phyloP scores from a whole-genome alignment of 2,329 filamentous ascomycete species.

The Calonectria crousiana region DNA sequence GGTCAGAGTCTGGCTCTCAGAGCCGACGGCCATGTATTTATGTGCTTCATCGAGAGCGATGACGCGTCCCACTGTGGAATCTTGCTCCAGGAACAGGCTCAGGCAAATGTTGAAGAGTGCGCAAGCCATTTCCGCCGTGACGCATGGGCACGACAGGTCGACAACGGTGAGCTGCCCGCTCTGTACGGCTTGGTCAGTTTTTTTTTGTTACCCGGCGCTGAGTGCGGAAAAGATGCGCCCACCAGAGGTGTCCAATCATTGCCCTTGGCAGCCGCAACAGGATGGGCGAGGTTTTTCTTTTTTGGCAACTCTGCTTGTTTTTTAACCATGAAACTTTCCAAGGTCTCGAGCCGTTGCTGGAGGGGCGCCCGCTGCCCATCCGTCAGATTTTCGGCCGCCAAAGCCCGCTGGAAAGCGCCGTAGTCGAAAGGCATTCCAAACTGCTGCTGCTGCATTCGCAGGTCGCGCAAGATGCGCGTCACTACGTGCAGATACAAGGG shows the following conservation, averaged over 20 bases:
- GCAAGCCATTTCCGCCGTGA: slow-evolving; percentile 76
- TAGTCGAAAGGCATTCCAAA: slow-evolving; percentile 61
- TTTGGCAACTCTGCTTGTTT: slow-evolving; percentile 26
- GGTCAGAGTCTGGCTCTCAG: slow-evolving; percentile 70
- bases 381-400: slow-evolving; percentile 53
- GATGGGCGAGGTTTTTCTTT: background rate
- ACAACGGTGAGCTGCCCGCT: slow-evolving; percentile 58
- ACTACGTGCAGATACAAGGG: slow-evolving; percentile 72
- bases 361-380: slow-evolving; percentile 66
- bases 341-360: slow-evolving; percentile 50
- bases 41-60: slow-evolving; percentile 83
- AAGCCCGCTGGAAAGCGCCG: slow-evolving; percentile 54
- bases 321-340: slow-evolving; percentile 62
- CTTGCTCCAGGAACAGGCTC: slow-evolving; percentile 71
- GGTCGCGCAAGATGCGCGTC: slow-evolving; percentile 66
- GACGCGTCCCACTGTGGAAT: slow-evolving; percentile 62
- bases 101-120: slow-evolving; percentile 80
- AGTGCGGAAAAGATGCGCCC: background rate
- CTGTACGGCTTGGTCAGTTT: slow-evolving; percentile 22
- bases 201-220: background rate
- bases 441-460: slow-evolving; percentile 61
- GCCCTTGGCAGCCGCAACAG: background rate
- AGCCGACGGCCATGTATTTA: slow-evolving; percentile 74
- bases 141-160: slow-evolving; percentile 79
- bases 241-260: slow-evolving; percentile 39